A percentile compares a stretch with the other conserved stretches of the same genome.
phyloP scores from a whole-genome alignment of 495 filamentous ascomycete species.

The Talaromyces ruber region DNA sequence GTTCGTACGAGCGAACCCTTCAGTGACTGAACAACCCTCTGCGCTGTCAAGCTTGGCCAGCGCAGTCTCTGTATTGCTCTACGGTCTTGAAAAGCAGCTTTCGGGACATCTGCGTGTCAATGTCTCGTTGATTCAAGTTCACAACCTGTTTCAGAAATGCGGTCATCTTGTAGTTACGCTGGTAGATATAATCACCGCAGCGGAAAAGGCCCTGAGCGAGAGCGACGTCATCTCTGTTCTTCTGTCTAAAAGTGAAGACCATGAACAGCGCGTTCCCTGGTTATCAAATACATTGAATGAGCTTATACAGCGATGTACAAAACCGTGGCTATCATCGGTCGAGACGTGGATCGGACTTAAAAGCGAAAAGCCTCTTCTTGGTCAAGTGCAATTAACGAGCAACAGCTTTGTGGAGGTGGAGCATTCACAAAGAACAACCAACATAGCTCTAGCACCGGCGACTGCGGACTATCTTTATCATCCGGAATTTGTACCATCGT shows the following conservation, averaged over 20 bases:
- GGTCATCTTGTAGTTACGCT: conserved; percentile 55
- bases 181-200: conserved; percentile 45
- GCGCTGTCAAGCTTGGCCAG: conserved; percentile 29
- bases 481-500: conserved; percentile 53
- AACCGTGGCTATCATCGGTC: conserved; percentile 61
- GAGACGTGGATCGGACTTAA: conserved; percentile 73
- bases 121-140: conserved; percentile 53
- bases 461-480: conserved; percentile 54
- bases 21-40: conserved; percentile 20
- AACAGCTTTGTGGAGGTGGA: conserved; percentile 54
- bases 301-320: conserved; percentile 53
- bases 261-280: conserved; percentile 53
- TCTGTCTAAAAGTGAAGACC: conserved; percentile 51
- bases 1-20: conserved; percentile 41
- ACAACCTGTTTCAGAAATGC: conserved; percentile 53
- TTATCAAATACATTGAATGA: conserved; percentile 56
- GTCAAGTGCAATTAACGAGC: conserved; percentile 29
- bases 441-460: conserved; percentile 44
- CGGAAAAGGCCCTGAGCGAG: conserved; percentile 49
- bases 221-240: conserved; percentile 61
- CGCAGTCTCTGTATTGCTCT: conserved; percentile 23
- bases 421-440: conserved; percentile 33
- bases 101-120: conserved; percentile 14
- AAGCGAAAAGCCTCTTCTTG: conserved; percentile 38
- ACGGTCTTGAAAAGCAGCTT: conserved; percentile 30